Conservation (phyloP, 345 rosid genomes). For the Salix udensis region DNA sequence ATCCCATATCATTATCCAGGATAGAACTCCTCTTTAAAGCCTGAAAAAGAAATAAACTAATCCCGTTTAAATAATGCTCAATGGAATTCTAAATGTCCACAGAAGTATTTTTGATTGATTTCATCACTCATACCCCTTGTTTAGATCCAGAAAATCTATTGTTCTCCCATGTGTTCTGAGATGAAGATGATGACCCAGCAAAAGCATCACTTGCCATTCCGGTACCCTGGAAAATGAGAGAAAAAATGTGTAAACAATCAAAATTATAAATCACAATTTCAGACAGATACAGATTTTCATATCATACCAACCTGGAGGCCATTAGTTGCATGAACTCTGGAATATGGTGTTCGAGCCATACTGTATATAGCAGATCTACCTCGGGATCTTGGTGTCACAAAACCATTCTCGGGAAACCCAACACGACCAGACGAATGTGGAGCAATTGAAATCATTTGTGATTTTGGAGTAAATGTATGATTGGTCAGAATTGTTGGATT, state of each 20-base stretch:
- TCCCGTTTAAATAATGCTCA: not conserved
- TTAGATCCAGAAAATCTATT: constrained; percentile 53
- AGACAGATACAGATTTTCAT: not conserved
- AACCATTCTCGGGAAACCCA: constrained; percentile 57
- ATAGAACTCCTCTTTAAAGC: constrained; percentile 71
- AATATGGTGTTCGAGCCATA: constrained; percentile 87
- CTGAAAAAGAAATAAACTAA: constrained; percentile 33
- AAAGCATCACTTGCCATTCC: constrained; percentile 25
- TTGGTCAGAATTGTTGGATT: constrained; percentile 38
- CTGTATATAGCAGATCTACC: constrained; percentile 89
- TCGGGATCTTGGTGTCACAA: constrained; percentile 65
- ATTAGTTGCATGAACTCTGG: constrained; percentile 52
- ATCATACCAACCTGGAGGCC: constrained; percentile 46
- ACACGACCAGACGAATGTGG: constrained; percentile 45
- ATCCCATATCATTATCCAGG: constrained; percentile 68
- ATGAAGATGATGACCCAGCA: constrained; percentile 40
- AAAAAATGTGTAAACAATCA: not conserved
- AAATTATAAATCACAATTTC: not conserved
- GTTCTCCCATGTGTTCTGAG: constrained; percentile 29
- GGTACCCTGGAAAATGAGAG: constrained; percentile 36
- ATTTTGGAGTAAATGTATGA: constrained; percentile 35
- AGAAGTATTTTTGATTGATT: not conserved
- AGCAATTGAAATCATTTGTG: constrained; percentile 47
- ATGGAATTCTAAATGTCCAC: not conserved
- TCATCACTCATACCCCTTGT: constrained; percentile 39